phyloP scores from a whole-genome alignment of 75 land plant genomes.

The Sequoiadendron giganteum region DNA sequence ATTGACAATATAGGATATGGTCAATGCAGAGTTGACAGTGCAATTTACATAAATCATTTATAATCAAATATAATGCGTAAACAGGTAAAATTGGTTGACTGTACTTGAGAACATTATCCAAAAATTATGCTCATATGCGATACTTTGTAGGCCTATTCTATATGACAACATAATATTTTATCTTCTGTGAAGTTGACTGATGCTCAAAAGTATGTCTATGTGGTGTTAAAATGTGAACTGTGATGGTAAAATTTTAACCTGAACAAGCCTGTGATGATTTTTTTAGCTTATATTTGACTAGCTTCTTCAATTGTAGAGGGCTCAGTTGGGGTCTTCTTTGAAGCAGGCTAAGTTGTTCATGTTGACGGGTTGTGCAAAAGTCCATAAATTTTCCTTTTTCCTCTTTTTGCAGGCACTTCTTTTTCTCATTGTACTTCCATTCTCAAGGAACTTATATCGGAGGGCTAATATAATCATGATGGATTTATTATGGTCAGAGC shows the following conservation, averaged over 20 bases:
- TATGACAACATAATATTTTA: not conserved
- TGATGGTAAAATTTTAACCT: not conserved
- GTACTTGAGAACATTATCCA: not conserved
- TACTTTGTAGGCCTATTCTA: not conserved
- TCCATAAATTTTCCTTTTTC: not conserved
- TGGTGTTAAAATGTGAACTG: not conserved
- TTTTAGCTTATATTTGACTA: not conserved
- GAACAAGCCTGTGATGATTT: not conserved
- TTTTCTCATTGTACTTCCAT: constrained; percentile 34
- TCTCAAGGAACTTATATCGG: constrained; percentile 36
- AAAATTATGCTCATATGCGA: not conserved
- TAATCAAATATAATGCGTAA: too few species aligned
- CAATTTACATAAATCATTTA: too few species aligned
- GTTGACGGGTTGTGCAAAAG: not conserved
- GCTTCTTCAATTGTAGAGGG: not conserved
- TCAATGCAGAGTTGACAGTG: too few species aligned
- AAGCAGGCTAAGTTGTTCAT: not conserved
- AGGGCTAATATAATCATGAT: constrained; percentile 36
- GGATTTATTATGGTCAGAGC: constrained; percentile 53
- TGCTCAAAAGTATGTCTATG: not conserved
- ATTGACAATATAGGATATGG: too few species aligned
- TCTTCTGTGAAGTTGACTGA: not conserved
- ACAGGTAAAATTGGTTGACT: too few species aligned
- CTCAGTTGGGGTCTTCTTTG: not conserved
- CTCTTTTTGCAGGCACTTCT: constrained; percentile 31